phyloP scores from a whole-genome alignment of 805 yeast species.

The Candida incommunis region DNA sequence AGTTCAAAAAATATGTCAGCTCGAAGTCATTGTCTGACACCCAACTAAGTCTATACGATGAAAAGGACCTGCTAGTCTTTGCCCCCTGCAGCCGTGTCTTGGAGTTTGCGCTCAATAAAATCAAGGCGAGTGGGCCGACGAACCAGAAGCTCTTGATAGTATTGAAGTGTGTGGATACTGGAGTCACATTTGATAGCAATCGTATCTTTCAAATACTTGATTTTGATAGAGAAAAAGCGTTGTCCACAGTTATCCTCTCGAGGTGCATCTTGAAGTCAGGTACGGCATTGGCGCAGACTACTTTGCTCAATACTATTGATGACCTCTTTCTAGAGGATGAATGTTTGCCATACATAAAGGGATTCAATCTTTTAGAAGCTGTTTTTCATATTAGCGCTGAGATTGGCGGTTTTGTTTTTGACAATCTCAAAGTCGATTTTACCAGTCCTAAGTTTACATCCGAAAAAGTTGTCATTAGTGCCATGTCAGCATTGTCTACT shows the following conservation, averaged over 20 bases:
- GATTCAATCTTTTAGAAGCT: constrained; percentile 15
- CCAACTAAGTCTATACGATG: not conserved
- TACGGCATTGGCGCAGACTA: not conserved
- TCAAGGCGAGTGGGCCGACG: not conserved
- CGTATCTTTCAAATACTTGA: not conserved
- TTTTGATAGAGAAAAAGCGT: not conserved
- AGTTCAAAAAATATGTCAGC: not conserved
- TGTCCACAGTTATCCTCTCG: not conserved
- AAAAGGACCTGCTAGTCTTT: not conserved
- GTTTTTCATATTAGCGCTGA: constrained; percentile 16
- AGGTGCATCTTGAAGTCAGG: not conserved
- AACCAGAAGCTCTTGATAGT: not conserved
- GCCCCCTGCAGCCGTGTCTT: not conserved
- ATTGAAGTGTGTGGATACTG: not conserved
- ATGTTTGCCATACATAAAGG: constrained; percentile 8
- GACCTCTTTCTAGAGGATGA: constrained; percentile 6
- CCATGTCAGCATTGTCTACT: constrained; percentile 21
- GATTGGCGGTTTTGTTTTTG: constrained; percentile 15
- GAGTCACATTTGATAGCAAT: not conserved
- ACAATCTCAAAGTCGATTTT: constrained; percentile 6
- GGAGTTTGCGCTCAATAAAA: not conserved
- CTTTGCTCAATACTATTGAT: constrained; percentile 3
- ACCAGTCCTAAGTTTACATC: constrained; percentile 4
- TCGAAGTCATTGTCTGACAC: not conserved
- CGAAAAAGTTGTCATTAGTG: constrained; percentile 12